Evolutionary conservation across 768 basidiomycete genomes (phyloP).

Genomic region (Lactarius psammicola): DNA sequence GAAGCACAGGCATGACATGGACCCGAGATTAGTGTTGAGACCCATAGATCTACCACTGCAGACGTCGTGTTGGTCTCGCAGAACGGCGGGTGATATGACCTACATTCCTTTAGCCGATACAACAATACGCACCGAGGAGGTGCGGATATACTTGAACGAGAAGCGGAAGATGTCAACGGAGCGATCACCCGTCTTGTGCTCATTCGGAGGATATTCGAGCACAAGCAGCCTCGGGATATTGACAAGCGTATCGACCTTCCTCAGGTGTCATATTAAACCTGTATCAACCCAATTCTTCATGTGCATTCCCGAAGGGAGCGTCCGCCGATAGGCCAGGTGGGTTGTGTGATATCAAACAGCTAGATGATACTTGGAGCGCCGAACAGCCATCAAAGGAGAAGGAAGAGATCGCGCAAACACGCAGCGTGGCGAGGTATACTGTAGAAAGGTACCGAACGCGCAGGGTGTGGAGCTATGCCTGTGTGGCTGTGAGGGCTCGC

Average conservation of each 20-base stretch:
- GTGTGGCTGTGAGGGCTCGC: too few relatives aligned
- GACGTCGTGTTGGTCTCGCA: neutral
- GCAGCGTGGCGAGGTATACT: too few relatives aligned
- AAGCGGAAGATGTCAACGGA: neutral
- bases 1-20: neutral
- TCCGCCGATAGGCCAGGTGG: neutral
- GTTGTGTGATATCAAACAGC: neutral
- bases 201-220: neutral
- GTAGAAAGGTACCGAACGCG: too few relatives aligned
- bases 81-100: neutral
- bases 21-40: neutral
- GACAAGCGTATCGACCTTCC: neutral
- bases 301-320: neutral
- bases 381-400: neutral
- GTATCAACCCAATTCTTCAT: neutral
- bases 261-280: neutral
- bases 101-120: neutral
- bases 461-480: too few relatives aligned
- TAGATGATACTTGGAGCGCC: neutral
- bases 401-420: neutral
- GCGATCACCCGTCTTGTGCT: neutral
- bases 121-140: neutral
- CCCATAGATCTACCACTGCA: neutral
- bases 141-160: neutral
- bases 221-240: neutral